Conservation (phyloP, 768 basidiomycete genomes). For the Tylopilus sp. region DNA sequence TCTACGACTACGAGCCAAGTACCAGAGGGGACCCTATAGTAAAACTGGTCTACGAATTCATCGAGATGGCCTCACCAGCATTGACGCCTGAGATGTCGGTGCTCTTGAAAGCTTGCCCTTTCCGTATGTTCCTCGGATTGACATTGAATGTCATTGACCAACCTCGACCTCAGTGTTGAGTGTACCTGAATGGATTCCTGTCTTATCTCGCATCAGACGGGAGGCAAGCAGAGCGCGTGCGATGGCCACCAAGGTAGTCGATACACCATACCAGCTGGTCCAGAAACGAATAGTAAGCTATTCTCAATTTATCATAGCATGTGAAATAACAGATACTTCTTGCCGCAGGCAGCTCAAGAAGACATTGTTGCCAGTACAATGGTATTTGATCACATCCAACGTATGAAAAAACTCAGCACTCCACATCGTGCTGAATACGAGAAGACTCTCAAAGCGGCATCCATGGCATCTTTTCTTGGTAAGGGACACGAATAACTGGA, state of each 20-base stretch:
- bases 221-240: neutral
- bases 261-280: neutral
- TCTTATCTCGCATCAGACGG: neutral
- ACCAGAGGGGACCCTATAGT: neutral
- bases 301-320: neutral
- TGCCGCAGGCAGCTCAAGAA: neutral
- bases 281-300: neutral
- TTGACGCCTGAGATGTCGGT: constrained; percentile 10
- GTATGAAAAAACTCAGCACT: neutral
- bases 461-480: neutral
- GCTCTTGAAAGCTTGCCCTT: constrained; percentile 6
- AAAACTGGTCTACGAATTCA: neutral
- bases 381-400: neutral
- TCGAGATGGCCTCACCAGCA: neutral
- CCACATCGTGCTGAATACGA: neutral
- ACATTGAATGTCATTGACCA: too few species aligned
- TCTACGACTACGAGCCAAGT: constrained; percentile 14
- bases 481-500: neutral
- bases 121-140: neutral
- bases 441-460: neutral
- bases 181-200: neutral
- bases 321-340: neutral
- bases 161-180: constrained; percentile 6
- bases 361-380: neutral
- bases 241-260: neutral